Conservation (phyloP, 306 rosid genomes). For the Castanea crenata region DNA sequence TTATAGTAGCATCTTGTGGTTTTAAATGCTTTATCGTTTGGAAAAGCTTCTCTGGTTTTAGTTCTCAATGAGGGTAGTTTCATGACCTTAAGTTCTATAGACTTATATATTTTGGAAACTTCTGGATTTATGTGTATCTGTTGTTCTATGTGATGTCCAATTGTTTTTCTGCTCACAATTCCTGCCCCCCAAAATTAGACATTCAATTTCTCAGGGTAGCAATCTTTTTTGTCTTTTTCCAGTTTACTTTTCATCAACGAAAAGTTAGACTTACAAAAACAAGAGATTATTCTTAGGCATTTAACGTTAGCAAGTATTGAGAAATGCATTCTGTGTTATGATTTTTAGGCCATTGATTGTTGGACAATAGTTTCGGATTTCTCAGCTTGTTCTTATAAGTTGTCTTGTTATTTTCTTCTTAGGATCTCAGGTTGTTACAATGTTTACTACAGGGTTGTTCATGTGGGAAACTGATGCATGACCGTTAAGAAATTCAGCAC, state of each 20-base stretch:
- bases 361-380: neutral
- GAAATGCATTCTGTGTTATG: neutral
- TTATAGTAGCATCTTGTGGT: neutral
- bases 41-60: neutral
- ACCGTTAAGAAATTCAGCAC: no score
- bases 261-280: neutral
- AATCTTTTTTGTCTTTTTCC: neutral
- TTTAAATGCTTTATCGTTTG: constrained; percentile 1
- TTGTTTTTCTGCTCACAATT: neutral
- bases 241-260: neutral
- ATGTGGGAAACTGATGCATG: neutral
- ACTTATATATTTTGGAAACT: neutral
- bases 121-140: neutral
- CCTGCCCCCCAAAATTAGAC: neutral
- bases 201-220: neutral
- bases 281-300: neutral
- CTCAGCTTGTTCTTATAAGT: neutral
- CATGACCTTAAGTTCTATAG: neutral
- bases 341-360: neutral
- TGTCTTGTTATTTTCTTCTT: constrained; percentile 6
- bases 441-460: neutral
- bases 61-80: neutral
- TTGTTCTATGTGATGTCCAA: neutral
- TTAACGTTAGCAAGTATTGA: neutral
- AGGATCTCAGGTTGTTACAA: neutral